Evolutionary conservation across 148 eudicot species (phyloP), one percentile per base, ranked within the genome.

Genomic region (Rheum nobile): DNA sequence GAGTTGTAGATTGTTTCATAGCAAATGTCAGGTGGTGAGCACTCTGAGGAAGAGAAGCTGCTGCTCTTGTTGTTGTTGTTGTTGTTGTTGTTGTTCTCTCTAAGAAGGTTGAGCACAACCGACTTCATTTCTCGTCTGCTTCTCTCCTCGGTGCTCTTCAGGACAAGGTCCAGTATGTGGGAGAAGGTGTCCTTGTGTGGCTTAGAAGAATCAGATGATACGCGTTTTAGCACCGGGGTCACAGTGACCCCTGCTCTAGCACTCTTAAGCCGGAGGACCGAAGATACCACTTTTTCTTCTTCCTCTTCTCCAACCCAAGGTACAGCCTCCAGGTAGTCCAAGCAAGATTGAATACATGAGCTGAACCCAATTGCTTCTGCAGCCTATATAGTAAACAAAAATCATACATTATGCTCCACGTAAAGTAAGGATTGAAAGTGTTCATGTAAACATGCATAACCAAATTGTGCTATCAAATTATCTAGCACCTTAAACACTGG

Each of bases 291-390:
- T 65, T 87, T 91, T 47, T 91, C 89, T 76, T 94, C 98, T 85
- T 94, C 98, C 52, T 94, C 98, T 74, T 95, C 96, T 41, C 98
- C 96, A 43, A 91, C 91, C 98, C 98, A 94, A 46, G 98, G 98
- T 69, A 80, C 96, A n/a, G 98, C 98, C 78, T 94, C 97, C 79
- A 94, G 80, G 84, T 91, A 91, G 67, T 91, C 90, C 75, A 94
- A 84, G 73, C 98, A 90, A 34, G 90, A 84, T 55, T 84, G 74
- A 31, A 91, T 82, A 77, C 98, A 94, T 13, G 86, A 76, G 43
- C 75, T 83, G 79, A 81, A 94, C 28, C 91, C 91, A 55, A 94
- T 86, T 21, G 80, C 78, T 77, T 91, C 93, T 14, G 96, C 96
- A 68, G 87, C 93, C 98, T 94, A 68, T 82, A 83, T 67, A 57